A percentile compares a stretch with the other conserved stretches of the same genome.
phyloP scores from a whole-genome alignment of 805 yeast genomes.

The Jamesozyma jinghongensis region DNA sequence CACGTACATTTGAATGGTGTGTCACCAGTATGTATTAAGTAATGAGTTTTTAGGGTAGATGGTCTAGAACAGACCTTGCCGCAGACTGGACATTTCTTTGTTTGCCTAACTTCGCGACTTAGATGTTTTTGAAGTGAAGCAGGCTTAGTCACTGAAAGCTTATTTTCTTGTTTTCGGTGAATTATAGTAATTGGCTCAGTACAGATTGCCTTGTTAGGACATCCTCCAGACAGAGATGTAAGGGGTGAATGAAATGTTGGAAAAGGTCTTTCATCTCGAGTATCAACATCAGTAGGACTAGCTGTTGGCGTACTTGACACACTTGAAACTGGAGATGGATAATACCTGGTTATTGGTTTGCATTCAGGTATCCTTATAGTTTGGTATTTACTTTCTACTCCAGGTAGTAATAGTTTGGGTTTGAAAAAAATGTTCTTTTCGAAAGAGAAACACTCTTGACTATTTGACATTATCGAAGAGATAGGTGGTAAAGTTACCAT shows the following conservation, averaged over 20 bases:
- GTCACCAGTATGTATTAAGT: constrained; percentile 74
- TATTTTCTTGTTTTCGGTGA: background rate
- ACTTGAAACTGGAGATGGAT: constrained; percentile 1
- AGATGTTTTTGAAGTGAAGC: background rate
- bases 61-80: constrained; percentile 74
- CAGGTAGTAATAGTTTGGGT: too few species aligned
- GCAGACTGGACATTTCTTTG: constrained; percentile 46
- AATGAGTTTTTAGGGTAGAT: constrained; percentile 70
- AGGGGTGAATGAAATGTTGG: background rate
- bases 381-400: too few species aligned
- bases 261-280: background rate
- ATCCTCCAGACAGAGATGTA: background rate
- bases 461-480: background rate
- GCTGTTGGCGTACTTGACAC: background rate
- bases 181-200: background rate
- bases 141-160: background rate
- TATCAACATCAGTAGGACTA: background rate
- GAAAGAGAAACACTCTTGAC: too few species aligned
- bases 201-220: background rate
- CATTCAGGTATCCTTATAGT: too few species aligned
- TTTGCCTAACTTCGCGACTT: constrained; percentile 6
- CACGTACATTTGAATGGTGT: constrained; percentile 59
- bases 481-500: background rate
- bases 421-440: too few species aligned
- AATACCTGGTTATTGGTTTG: background rate